Evolutionary conservation across 305 asterid genomes (phyloP), one percentile per base, ranked within the genome.

Genomic region (Ilex paraguariensis): DNA sequence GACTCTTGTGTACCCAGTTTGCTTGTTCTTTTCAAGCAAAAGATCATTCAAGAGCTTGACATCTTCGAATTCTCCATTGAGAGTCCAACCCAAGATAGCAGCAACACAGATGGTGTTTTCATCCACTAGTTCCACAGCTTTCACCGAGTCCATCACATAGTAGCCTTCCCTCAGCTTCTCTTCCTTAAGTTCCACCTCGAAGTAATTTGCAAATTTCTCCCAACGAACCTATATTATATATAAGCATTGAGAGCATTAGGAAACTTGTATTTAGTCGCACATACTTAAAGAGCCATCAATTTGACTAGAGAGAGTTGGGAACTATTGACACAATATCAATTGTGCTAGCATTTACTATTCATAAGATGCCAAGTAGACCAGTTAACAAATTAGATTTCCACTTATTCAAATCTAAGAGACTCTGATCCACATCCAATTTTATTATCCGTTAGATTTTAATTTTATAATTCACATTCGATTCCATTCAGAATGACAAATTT

Each of bases 91-190:
- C 59, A 84, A 42, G 48, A 84, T 84, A 4, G 84, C 85, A 9
- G 90, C 90, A 1, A 84, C 85, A 16, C 90, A 84, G 8, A 84
- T 84, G 0, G 90, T 84, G 61, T 81, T 84, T 61, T 84, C 90
- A 42, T 84, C 87, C 3, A 84, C 87, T 83, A 81, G 72, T 46
- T 84, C 85, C 3, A 77, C 85, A 3, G 90, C 90, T 58, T 79
- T 65, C 2, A 57, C 67, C 0, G 90, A 87, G 62, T 84, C 84
- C 90, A 81, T 81, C 31, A 84, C 90, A 46, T 79, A 77, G 70
- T 79, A 84, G 0, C 82, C 87, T 2, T 84, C 90, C 0, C 73
- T 62, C 31, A 84, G 11, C 13, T 83, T 81, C 11, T 81, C 89
- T 60, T 83, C 84, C 75, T 79, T 79, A 13, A 82, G 54, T 70